These are phyloP conservation scores for Epichloe glyceriae DNA, from an alignment of 2,329 filamentous ascomycete species.

Conservation along the genomic window DNA sequence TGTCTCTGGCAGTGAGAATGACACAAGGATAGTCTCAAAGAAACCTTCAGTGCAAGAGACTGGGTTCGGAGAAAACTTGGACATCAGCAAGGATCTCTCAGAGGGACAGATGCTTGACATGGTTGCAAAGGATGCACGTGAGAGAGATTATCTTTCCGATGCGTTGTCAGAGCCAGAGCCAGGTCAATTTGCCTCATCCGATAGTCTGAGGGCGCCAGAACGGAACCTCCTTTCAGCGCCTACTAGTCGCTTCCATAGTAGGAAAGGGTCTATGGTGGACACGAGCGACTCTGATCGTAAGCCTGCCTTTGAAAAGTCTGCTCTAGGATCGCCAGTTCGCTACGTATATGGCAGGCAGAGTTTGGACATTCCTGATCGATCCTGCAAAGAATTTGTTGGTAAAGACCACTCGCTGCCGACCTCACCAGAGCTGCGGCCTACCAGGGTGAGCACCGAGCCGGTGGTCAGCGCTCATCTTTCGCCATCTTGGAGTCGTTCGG, in stretches of 20 bases:
- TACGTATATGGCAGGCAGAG: slow-evolving; percentile 27
- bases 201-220: slow-evolving; percentile 19
- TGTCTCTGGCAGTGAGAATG: slow-evolving; percentile 44
- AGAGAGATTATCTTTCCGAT: slow-evolving; percentile 23
- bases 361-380: slow-evolving; percentile 30
- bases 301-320: slow-evolving; percentile 10
- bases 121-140: slow-evolving; percentile 39
- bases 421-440: slow-evolving; percentile 38
- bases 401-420: slow-evolving; percentile 33
- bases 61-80: slow-evolving; percentile 32
- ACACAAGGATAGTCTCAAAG: slow-evolving; percentile 23
- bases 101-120: slow-evolving; percentile 51
- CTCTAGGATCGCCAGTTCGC: slow-evolving; percentile 11
- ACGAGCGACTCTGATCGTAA: slow-evolving; percentile 27
- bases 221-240: slow-evolving; percentile 14
- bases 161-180: slow-evolving; percentile 17
- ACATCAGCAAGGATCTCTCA: slow-evolving; percentile 36
- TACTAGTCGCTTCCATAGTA: slow-evolving; percentile 19
- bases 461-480: slow-evolving; percentile 51
- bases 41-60: slow-evolving; percentile 15
- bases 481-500: slow-evolving; percentile 46
- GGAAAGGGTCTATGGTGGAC: slow-evolving; percentile 26
- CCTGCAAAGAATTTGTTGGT: slow-evolving; percentile 27
- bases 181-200: slow-evolving; percentile 17
- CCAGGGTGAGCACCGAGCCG: slow-evolving; percentile 38